Percentiles rank a stretch among this genome's conserved stretches.
Conservation (phyloP, 208 protist species). For the Trypanosoma avium region DNA sequence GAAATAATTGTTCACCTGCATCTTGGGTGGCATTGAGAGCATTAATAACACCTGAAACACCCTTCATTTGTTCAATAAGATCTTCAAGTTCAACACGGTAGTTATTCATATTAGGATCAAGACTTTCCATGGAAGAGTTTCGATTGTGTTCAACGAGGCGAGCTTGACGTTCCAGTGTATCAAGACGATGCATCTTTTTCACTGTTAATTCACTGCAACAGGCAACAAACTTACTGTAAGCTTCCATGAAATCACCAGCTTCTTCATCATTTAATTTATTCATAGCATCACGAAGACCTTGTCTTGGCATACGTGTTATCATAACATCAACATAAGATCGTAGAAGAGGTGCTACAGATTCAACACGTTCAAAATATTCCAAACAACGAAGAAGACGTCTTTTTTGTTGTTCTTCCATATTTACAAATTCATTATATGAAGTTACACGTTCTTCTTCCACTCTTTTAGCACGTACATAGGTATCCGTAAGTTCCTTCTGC, state of each 20-base stretch:
- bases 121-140: conserved; percentile 83
- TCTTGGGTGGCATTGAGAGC: conserved; percentile 82
- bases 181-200: conserved; percentile 84
- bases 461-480: conserved; percentile 40
- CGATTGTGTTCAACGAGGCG: conserved; percentile 76
- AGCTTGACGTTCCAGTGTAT: conserved; percentile 83
- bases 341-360: conserved; percentile 45
- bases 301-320: conserved; percentile 43
- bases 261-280: conserved; percentile 50
- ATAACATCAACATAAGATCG: conserved; percentile 62
- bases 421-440: conserved; percentile 74
- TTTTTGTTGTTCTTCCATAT: conserved; percentile 63
- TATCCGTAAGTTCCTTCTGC: conserved; percentile 56
- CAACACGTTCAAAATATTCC: conserved; percentile 57
- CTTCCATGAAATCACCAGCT: conserved; percentile 49
- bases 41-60: conserved; percentile 75
- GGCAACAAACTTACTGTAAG: conserved; percentile 72
- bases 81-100: conserved; percentile 70
- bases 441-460: conserved; percentile 62
- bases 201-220: conserved; percentile 73
- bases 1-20: conserved; percentile 76
- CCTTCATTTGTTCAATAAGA: conserved; percentile 67
- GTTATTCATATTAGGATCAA: conserved; percentile 77
- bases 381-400: conserved; percentile 58
- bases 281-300: conserved; percentile 45